Percentiles rank a stretch among this genome's conserved stretches.
Evolutionary conservation across 2,329 filamentous ascomycete genomes (phyloP).

Genomic region (Colletotrichum costaricense): DNA sequence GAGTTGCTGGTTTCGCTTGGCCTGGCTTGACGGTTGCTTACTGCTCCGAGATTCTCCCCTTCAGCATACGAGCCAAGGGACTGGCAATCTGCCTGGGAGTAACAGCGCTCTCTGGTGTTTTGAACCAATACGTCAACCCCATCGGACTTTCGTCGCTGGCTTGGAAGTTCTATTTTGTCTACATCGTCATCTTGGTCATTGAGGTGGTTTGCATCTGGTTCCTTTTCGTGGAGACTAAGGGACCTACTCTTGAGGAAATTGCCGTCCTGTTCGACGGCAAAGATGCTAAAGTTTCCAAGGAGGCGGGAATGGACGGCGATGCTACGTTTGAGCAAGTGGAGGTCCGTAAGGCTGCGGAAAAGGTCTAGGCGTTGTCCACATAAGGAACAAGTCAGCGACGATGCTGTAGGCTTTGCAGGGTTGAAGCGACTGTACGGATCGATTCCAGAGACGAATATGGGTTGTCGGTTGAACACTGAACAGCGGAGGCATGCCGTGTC

Average conservation of each 20-base stretch:
- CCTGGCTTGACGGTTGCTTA: slow-evolving; percentile 33
- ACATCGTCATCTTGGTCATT: neutral
- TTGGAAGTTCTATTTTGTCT: neutral
- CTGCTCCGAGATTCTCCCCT: slow-evolving; percentile 44
- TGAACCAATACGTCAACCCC: neutral
- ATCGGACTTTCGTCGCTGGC: neutral
- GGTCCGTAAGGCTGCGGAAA: neutral
- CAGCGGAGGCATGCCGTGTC: neutral
- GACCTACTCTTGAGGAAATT: neutral
- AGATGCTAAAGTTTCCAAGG: neutral
- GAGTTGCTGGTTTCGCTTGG: no score
- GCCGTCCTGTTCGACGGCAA: slow-evolving; percentile 7
- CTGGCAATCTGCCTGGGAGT: slow-evolving; percentile 47
- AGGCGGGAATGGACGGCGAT: neutral
- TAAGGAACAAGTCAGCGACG: neutral
- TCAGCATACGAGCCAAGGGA: slow-evolving; percentile 41
- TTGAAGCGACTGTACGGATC: neutral
- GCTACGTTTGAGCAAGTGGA: neutral
- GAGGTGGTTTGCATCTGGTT: neutral
- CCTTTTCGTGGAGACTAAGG: neutral
- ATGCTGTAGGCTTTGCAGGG: neutral
- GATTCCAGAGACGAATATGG: neutral
- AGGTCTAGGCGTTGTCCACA: neutral
- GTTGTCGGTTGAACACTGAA: neutral
- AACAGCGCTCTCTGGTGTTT: slow-evolving; percentile 32